Evolutionary conservation across 768 basidiomycete species (phyloP), one percentile per base, ranked within the genome.

Genomic region (Podaxis pistillaris): DNA sequence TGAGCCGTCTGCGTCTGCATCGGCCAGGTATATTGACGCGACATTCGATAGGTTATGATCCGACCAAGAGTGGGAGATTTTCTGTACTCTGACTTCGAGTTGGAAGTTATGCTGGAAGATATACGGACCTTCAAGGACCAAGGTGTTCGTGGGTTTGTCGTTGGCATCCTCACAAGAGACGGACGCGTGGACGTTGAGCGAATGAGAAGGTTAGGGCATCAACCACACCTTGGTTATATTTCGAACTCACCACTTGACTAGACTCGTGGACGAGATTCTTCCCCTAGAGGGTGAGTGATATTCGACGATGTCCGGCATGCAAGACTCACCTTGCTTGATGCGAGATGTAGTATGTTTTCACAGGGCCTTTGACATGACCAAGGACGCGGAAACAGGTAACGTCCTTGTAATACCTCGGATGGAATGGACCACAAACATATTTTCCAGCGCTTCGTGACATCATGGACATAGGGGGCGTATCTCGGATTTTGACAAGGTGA

Each of bases 51-150:
- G 93, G 83, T 79, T 24, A 93, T 95, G 90, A 79, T 94, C 61
- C 84, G 93, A 38, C 91, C 93, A 9, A 82, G 93, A 30, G 76
- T 81, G 2, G 93, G 93, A 0, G 91, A 93, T 71, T 94, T 95
- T 71, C 69, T 87, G 3, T 95, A 93, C 71, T 81, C 86, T 2
- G 72, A 82, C 8, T 73, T 74, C 7, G 93, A 95, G 70, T 61
- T 92, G 4, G 77, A 80, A 11, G 85, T 91, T 56, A 94, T 94
- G 88, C 67, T 86, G 36, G 86, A 87, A 68, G 93, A 94, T 68
- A 86, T 92, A 52, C 76, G 72, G 9, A 64, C 77, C 17, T 88
- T 90, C 75, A 90, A 84, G 67, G 72, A 78, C 28, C 70, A 79
- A 55, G 83, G 81, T 9, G 81, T 87, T 19, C 78, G 80, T 51